Evolutionary conservation across 148 eudicot species (phyloP).

Genomic region (Spergularia marina): DNA sequence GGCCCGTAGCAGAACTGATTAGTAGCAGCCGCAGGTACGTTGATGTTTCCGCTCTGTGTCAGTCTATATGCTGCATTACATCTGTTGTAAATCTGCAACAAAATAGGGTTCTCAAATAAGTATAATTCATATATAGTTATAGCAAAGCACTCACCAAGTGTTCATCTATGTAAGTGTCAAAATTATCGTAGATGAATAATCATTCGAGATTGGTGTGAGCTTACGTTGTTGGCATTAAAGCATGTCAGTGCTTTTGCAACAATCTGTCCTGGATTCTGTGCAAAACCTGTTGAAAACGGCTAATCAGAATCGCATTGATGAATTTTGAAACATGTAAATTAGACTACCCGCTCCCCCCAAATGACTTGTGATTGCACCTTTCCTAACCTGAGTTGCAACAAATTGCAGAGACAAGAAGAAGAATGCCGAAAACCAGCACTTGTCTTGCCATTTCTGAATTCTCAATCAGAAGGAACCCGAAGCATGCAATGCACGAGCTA

Average conservation of each 20-base stretch:
- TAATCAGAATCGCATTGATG: not conserved
- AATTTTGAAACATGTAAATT: not conserved
- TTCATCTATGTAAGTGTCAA: not conserved
- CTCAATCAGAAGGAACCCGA: not conserved
- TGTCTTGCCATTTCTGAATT: conserved; percentile 26
- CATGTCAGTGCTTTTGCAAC: conserved; percentile 36
- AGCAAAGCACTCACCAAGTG: too few species aligned
- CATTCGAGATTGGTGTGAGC: conserved; percentile 11
- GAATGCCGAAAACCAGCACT: conserved; percentile 14
- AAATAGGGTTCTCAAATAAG: not conserved
- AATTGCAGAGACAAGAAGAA: conserved; percentile 18
- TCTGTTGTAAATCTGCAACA: conserved; percentile 43
- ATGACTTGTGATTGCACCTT: not conserved
- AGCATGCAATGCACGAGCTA: conserved; percentile 13
- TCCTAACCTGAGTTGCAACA: conserved; percentile 30
- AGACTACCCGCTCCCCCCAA: not conserved
- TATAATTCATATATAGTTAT: too few species aligned
- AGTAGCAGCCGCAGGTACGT: conserved; percentile 48
- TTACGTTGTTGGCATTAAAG: conserved; percentile 43
- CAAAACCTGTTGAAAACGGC: conserved; percentile 25
- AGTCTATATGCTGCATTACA: conserved; percentile 49
- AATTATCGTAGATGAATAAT: not conserved
- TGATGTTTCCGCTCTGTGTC: conserved; percentile 47
- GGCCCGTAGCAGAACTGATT: conserved; percentile 54
- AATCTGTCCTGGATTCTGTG: conserved; percentile 32